Evolutionary conservation across 2,329 filamentous ascomycete genomes (phyloP), one percentile per base, ranked within the genome.

Genomic region (Myriosclerotinia curreyana): DNA sequence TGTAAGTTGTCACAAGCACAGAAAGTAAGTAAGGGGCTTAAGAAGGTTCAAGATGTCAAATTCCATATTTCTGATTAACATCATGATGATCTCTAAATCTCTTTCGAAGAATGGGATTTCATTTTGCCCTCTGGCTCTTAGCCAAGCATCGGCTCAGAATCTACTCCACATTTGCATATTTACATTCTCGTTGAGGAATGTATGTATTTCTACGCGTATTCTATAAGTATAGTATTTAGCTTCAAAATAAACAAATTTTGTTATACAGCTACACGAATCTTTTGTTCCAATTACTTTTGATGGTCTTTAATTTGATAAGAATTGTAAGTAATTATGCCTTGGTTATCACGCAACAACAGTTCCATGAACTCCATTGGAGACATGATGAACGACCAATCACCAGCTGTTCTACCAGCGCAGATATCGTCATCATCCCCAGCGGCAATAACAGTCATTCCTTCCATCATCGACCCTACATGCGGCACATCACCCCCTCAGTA

Each of bases 391-490:
- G 22, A 31, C 17, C 60, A 46, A 31, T 22, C 49, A 44, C 31
- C 51, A 20, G 31, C 5, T 25, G 42, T 28, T 36, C 11, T 46
- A 22, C 42, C 42, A 12, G 55, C 42, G n/a, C 31, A 48, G 31
- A 36, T 48, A 1, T 25, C 55, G 11, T 11, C 55, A 48, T 38
- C 42, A 5, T 59, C 60, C 15, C 52, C 60, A n/a, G 22, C 51
- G 40, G 31, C 12, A 36, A 20, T 65, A 15, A 66, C 66, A 12
- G 66, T 69, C 49, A 62, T 69, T 40, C 67, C 67, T 7, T 59
- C 67, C 5, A 66, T 66, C 50, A 65, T 69, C 20, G 67, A 69
- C 52, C 66, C 59, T 46, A 64, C 64, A 44, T 67, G 65, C 38
- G 67, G 67, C 7, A 69, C 67, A 22, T 65, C 55, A 6, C 64